Conservation (phyloP, 73 alveolate genomes). For the Symbiodinium pilosum region DNA sequence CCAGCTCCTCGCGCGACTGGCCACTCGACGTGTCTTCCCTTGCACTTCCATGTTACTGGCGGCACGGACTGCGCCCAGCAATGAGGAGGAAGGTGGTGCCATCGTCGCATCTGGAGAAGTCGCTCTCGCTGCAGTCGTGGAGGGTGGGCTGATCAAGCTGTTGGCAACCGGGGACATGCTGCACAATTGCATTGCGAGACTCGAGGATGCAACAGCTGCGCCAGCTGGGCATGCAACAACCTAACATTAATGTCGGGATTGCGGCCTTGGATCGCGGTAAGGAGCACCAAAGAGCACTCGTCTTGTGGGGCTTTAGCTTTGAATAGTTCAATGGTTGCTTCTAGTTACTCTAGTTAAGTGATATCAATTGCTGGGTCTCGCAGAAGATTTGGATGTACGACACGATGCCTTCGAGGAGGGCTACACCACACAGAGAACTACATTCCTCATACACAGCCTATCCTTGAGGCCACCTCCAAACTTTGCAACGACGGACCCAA, state of each 20-base stretch:
- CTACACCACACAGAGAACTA: not conserved
- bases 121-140: conserved; percentile 12
- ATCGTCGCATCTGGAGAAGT: not conserved
- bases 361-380: not conserved
- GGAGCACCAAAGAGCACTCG: not conserved
- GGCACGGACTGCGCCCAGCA: not conserved
- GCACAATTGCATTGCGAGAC: not conserved
- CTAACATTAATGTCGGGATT: not conserved
- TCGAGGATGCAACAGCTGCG: not conserved
- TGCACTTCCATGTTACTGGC: not conserved
- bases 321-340: not conserved
- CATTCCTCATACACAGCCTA: not conserved
- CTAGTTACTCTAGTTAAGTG: not conserved
- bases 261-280: not conserved
- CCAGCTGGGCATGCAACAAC: not conserved
- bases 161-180: conserved; percentile 8
- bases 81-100: conserved; percentile 9
- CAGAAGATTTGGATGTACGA: not conserved
- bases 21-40: conserved; percentile 3
- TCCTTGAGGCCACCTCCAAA: not conserved
- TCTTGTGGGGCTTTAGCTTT: not conserved
- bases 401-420: not conserved
- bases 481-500: not conserved
- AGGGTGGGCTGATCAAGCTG: not conserved
- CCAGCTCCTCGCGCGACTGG: not conserved